These are phyloP conservation scores for Erythrophleum ivorense DNA, from an alignment of 331 rosid species.

Conservation along the genomic window DNA sequence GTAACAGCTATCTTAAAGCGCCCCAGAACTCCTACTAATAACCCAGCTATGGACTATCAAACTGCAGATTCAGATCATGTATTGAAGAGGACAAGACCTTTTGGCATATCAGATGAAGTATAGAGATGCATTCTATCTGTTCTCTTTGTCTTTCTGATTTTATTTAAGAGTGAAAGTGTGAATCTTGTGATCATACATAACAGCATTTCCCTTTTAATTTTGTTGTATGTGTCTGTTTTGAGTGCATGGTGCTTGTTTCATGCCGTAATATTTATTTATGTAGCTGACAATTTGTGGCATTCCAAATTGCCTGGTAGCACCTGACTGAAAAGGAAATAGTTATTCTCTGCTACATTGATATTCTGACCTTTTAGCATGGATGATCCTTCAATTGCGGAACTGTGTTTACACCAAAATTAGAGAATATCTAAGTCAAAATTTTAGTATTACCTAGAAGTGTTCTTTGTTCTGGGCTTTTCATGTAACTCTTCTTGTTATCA, in stretches of 20 bases:
- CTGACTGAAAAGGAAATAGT: neutral
- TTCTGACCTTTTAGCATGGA: neutral
- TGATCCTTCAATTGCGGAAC: constrained; percentile 31
- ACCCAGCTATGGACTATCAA: constrained; percentile 94
- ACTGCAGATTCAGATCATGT: constrained; percentile 95
- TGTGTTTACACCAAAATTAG: neutral
- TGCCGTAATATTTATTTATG: neutral
- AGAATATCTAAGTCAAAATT: constrained; percentile 5
- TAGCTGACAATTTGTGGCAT: constrained; percentile 9
- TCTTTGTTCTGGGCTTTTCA: constrained; percentile 14
- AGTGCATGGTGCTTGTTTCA: constrained; percentile 11
- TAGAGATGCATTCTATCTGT: constrained; percentile 32
- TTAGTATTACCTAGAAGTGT: neutral
- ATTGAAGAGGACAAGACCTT: constrained; percentile 91
- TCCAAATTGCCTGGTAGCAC: constrained; percentile 22
- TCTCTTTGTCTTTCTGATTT: constrained; percentile 36
- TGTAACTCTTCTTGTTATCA: neutral
- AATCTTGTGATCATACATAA: constrained; percentile 7
- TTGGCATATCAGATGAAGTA: constrained; percentile 93
- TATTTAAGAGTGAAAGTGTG: constrained; percentile 32
- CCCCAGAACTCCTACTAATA: constrained; percentile 94
- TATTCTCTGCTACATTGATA: neutral
- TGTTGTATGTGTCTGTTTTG: constrained; percentile 3
- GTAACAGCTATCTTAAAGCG: constrained; percentile 84
- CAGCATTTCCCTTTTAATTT: neutral